These are phyloP conservation scores for Priceomyces carsonii DNA, from an alignment of 805 yeast genomes.

Conservation along the genomic window DNA sequence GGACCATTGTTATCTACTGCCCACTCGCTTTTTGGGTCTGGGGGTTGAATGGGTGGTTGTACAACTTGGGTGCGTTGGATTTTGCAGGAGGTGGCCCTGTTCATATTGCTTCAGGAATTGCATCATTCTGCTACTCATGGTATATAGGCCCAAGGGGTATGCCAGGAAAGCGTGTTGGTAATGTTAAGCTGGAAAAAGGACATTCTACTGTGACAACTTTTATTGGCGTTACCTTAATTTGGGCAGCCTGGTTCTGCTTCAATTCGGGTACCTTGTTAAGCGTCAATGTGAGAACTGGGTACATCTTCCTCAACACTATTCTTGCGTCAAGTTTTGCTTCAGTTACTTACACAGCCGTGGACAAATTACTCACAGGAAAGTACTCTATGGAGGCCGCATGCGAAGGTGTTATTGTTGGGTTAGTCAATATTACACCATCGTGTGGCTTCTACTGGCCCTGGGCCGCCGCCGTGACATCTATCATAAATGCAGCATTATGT, in stretches of 20 bases:
- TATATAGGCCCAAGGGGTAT: slow-evolving; percentile 42
- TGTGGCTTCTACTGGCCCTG: slow-evolving; percentile 49
- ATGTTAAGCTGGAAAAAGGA: slow-evolving; percentile 23
- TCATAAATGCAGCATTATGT: slow-evolving; percentile 40
- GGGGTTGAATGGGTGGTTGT: slow-evolving; percentile 47
- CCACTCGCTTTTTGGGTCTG: slow-evolving; percentile 50
- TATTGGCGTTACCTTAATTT: slow-evolving; percentile 46
- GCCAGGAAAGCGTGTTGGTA: slow-evolving; percentile 25
- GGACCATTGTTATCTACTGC: slow-evolving; percentile 46
- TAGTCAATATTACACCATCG: slow-evolving; percentile 49
- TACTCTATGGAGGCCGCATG: slow-evolving; percentile 45
- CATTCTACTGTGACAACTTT: slow-evolving; percentile 38
- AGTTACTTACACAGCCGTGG: slow-evolving; percentile 44
- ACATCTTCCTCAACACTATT: slow-evolving; percentile 50
- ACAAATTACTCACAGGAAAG: slow-evolving; percentile 39
- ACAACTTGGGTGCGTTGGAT: slow-evolving; percentile 44
- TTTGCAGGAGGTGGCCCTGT: slow-evolving; percentile 55
- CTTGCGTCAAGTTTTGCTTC: slow-evolving; percentile 52
- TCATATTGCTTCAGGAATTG: slow-evolving; percentile 45
- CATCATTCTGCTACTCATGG: slow-evolving; percentile 43
- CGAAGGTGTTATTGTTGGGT: slow-evolving; percentile 47
- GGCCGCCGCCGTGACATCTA: slow-evolving; percentile 45
- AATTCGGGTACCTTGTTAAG: slow-evolving; percentile 46
- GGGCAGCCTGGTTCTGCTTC: slow-evolving; percentile 53
- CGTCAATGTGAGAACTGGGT: slow-evolving; percentile 44